These are phyloP conservation scores for Arthrobotrys megalospora DNA, from an alignment of 2,329 filamentous ascomycete species.

Conservation along the genomic window DNA sequence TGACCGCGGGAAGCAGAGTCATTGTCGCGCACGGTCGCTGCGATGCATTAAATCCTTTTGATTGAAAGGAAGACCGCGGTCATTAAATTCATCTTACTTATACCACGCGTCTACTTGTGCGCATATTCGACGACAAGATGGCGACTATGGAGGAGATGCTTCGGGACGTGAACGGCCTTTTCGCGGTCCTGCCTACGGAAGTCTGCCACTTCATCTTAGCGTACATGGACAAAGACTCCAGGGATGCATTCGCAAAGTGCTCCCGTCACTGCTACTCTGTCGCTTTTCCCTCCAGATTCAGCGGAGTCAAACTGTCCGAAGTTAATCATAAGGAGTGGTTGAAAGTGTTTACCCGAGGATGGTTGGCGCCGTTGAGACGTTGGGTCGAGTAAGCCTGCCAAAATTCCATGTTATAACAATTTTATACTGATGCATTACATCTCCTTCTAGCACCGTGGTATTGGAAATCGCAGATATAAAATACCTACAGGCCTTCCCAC, in stretches of 20 bases:
- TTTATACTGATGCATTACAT: too few species aligned
- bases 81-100: too few species aligned
- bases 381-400: not conserved
- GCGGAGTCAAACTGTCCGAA: not conserved
- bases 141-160: not conserved
- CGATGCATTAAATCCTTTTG: too few species aligned
- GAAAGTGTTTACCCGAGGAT: not conserved
- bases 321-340: not conserved
- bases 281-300: slow-evolving; percentile 1
- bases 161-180: slow-evolving; percentile 1
- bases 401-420: too few species aligned
- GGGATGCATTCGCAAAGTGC: slow-evolving; percentile 2
- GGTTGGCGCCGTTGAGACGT: not conserved
- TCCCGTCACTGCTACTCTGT: slow-evolving; percentile 16
- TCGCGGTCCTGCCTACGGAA: slow-evolving; percentile 14
- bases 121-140: too few species aligned
- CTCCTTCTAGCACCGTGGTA: not conserved
- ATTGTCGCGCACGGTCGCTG: not conserved
- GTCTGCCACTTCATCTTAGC: slow-evolving; percentile 8
- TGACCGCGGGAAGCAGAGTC: not conserved
- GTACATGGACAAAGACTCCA: slow-evolving; percentile 5
- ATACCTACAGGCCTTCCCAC: not conserved
- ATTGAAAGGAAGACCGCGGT: not conserved
- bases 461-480: not conserved
- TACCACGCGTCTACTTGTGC: too few species aligned